Evolutionary conservation across 2,329 filamentous ascomycete species (phyloP), one percentile per base, ranked within the genome.

Genomic region (Nemania diffusa): DNA sequence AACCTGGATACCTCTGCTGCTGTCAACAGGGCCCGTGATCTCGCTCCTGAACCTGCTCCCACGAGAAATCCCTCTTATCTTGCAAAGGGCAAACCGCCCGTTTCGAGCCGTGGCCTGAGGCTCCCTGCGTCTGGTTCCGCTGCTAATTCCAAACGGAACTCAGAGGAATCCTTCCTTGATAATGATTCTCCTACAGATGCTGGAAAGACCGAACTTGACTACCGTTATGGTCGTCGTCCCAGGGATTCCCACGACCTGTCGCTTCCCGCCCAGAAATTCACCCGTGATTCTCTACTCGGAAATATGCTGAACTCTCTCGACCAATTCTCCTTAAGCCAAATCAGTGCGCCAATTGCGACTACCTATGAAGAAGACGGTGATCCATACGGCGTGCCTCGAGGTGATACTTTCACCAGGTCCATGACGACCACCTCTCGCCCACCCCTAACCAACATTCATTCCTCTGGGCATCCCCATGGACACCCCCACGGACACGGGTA

Each of bases 301-400:
- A 97, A 97, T 79, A 96, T 99, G 91, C 89, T 98, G 68, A 85
- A 96, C 71, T 97, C 94, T 46, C 90, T 99, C 71, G 95, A 97
- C 80, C 92, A 95, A 79, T 89, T 95, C 76, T 90, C 88, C 46
- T 84, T 87, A 73, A 84, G 79, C 51, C 83, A 86, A 72, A 76
- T 81, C 52, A 75, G 74, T 67, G 76, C 78, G 5, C 72, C 76
- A 17, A 70, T 75, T 44, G 72, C 74, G 4, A 68, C 75, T 29
- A 72, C 75, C 56, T 82, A 78, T 59, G 80, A 81, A 70, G 81
- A 84, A 52, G 75, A 77, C 67, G 75, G 77, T 65, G 69, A 77
- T 72, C 62, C 65, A 50, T 70, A 71, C 63, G 68, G 72, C 62
- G 72, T 70, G 26, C 76, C 71, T 20, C 69, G 74, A 32, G 69